Evolutionary conservation across 2,329 filamentous ascomycete genomes (phyloP), one percentile per base, ranked within the genome.

Genomic region (Calcarisporium arbuscula): DNA sequence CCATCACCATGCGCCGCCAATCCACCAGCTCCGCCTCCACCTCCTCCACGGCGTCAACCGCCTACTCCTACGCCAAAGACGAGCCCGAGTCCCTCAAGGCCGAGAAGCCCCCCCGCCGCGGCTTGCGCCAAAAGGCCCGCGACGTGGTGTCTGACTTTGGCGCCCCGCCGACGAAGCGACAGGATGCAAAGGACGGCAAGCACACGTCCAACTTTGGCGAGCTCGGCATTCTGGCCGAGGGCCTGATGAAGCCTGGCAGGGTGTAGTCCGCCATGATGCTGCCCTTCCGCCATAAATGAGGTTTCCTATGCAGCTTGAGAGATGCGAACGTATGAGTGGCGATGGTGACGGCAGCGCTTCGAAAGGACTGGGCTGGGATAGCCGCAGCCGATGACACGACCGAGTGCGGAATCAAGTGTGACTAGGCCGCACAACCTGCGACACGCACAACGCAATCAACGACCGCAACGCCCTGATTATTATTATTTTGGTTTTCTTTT

Each of bases 71-170:
- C 47, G 34, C 41, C 42, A 54, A 58, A 42, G 46, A 52, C 27
- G 15, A 30, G 15, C 18, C 6, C 27, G 22, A 35, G 18, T 26
- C 10, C 5, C 32, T 14, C 15, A 16, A 33, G 10, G 30, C 36
- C 19, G 32, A 40, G 8, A 27, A 40, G 30, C 34, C 28, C 18
- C 30, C 28, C 6, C 48, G 50, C 20, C 42, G 52, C 29, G 50
- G 51, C 31, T 40, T 57, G 37, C 52, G 53, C 29, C 51, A 57
- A 35, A 52, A 52, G 35, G 54, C 56, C 12, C 54, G 55, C 39
- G 54, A 57, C 29, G 48, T 58, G 32, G 45, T 57, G 19, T 45
- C 52, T 31, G 54, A 57, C 31, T 46, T 58, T 32, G 55, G 56
- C 33, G 49, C 43, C 19, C 56, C 56, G 28, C 55, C 55, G 2